A percentile compares a stretch with the other conserved stretches of the same genome.
Conservation (phyloP, 805 yeast species). For the Yamadazyma kitorensis region DNA sequence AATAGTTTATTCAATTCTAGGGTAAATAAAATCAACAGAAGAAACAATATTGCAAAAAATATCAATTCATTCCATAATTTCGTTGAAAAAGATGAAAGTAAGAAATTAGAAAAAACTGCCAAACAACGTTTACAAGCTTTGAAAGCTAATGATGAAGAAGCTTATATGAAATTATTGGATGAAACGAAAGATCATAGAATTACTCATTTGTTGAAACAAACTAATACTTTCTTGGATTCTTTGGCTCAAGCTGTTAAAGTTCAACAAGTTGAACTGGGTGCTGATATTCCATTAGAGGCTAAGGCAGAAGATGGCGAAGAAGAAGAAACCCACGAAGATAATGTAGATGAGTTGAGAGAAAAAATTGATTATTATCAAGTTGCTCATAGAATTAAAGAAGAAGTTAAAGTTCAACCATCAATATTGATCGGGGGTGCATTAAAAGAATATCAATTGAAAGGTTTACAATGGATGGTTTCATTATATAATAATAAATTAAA, state of each 20-base stretch:
- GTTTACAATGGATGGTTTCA: constrained; percentile 67
- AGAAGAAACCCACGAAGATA: too few species aligned
- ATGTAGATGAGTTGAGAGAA: constrained; percentile 55
- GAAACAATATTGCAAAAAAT: constrained; percentile 28
- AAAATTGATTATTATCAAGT: constrained; percentile 79
- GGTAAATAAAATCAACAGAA: constrained; percentile 22
- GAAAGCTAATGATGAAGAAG: constrained; percentile 86
- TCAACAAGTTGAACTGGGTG: constrained; percentile 60
- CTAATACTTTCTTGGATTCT: constrained; percentile 73
- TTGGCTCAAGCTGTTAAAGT: constrained; percentile 75
- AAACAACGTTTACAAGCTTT: constrained; percentile 84
- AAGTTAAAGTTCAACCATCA: constrained; percentile 60
- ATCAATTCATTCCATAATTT: constrained; percentile 49
- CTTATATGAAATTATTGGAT: constrained; percentile 76
- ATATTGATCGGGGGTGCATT: constrained; percentile 74
- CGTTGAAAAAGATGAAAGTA: constrained; percentile 73
- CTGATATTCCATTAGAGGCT: constrained; percentile 18
- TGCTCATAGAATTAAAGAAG: constrained; percentile 73
- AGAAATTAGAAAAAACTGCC: constrained; percentile 75
- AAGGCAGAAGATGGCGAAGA: constrained; percentile 22
- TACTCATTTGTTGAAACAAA: constrained; percentile 77
- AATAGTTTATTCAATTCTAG: constrained; percentile 19
- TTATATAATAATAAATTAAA: constrained; percentile 58
- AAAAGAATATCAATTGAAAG: constrained; percentile 72
- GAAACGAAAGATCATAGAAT: constrained; percentile 87